phyloP scores from a whole-genome alignment of 768 basidiomycete genomes.

The Cystobasidium tubakii region DNA sequence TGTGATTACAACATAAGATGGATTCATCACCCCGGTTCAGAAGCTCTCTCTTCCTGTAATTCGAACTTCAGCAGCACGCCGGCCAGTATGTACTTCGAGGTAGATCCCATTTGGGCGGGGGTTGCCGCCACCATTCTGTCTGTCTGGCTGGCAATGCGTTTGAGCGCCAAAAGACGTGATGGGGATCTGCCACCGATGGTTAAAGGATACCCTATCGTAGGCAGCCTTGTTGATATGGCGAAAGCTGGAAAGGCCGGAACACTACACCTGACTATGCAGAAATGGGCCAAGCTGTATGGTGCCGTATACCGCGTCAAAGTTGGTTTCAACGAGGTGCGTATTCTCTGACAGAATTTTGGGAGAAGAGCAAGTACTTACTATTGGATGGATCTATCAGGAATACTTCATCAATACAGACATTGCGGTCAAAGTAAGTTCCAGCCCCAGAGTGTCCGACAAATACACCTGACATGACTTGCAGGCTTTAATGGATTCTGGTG shows the following conservation, averaged over 20 bases:
- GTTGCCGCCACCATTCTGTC: not conserved
- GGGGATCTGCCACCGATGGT: not conserved
- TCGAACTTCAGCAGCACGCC: no score
- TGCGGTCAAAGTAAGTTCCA: not conserved
- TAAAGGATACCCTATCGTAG: not conserved
- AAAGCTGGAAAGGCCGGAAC: slow-evolving; percentile 2
- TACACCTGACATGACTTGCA: not conserved
- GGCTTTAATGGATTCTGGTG: slow-evolving; percentile 1
- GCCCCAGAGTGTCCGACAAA: not conserved
- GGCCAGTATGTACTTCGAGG: not conserved
- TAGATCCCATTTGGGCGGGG: not conserved
- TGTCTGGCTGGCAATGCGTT: not conserved
- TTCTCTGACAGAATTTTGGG: no score
- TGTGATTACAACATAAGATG: no score
- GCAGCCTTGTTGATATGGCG: slow-evolving; percentile 1
- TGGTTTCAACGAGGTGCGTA: not conserved
- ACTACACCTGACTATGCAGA: not conserved
- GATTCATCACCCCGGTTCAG: no score
- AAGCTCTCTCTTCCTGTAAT: no score
- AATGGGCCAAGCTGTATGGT: slow-evolving; percentile 3
- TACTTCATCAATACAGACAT: slow-evolving; percentile 10
- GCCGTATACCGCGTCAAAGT: slow-evolving; percentile 2
- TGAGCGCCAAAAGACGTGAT: not conserved
- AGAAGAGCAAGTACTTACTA: not conserved
- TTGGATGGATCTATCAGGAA: not conserved